phyloP scores from a whole-genome alignment of 306 rosid genomes.

The Sindora glabra region DNA sequence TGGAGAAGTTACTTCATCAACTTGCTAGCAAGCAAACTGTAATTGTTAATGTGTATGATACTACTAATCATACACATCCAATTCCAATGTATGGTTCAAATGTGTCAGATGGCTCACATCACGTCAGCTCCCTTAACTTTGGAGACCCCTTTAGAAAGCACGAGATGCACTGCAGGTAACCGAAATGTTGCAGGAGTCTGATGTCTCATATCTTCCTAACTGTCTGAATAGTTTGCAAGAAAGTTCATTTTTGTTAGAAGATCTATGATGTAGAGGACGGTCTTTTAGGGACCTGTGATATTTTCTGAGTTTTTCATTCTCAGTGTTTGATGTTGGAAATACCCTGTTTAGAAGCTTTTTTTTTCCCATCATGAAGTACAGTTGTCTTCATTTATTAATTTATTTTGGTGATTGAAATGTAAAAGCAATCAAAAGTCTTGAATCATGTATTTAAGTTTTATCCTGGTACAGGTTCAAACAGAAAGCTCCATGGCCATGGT shows the following conservation, averaged over 20 bases:
- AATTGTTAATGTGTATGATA: slow-evolving; percentile 86
- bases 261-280: neutral
- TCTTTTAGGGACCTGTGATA: neutral
- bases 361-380: too few relatives aligned
- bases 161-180: slow-evolving; percentile 96
- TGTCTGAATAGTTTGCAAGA: neutral
- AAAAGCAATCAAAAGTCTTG: neutral
- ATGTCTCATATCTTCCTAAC: neutral
- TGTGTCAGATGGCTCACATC: slow-evolving; percentile 55
- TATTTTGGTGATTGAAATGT: neutral
- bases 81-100: slow-evolving; percentile 89
- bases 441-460: slow-evolving; percentile 13
- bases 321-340: neutral
- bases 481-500: slow-evolving; percentile 85
- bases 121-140: slow-evolving; percentile 63
- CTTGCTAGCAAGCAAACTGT: slow-evolving; percentile 96
- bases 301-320: neutral
- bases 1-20: slow-evolving; percentile 93
- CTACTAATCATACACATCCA: slow-evolving; percentile 68
- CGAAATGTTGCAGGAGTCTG: neutral
- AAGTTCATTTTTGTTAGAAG: neutral
- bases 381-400: neutral
- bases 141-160: slow-evolving; percentile 96
- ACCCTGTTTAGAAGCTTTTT: neutral
- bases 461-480: slow-evolving; percentile 73